These are phyloP conservation scores for Harringtonia lauricola DNA, from an alignment of 2,329 filamentous ascomycete genomes.

Conservation along the genomic window DNA sequence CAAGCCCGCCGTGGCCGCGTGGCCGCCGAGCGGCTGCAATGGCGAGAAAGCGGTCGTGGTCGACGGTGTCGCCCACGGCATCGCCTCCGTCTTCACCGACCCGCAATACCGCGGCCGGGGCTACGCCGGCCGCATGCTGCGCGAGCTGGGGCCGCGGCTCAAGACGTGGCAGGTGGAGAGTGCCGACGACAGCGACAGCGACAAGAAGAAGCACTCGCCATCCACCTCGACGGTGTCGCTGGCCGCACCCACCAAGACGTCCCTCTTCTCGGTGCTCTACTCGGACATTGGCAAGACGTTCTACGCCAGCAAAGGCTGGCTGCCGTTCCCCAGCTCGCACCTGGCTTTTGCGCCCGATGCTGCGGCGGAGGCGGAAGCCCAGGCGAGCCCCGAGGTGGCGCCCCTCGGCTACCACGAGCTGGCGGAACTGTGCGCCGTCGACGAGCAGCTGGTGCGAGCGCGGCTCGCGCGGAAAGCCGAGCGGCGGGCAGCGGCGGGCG, in stretches of 20 bases:
- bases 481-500: constrained; percentile 2
- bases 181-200: background rate
- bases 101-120: constrained; percentile 56
- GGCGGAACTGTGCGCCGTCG: constrained; percentile 46
- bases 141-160: constrained; percentile 43
- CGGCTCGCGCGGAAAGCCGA: constrained; percentile 27
- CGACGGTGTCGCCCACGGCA: constrained; percentile 58
- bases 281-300: constrained; percentile 80
- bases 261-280: constrained; percentile 66
- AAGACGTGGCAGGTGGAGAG: constrained; percentile 21
- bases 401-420: constrained; percentile 51
- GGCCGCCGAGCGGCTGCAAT: constrained; percentile 1
- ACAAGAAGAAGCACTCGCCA: constrained; percentile 14
- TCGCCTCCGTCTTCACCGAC: constrained; percentile 71
- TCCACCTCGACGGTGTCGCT: constrained; percentile 16
- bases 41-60: constrained; percentile 5
- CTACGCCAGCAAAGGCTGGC: constrained; percentile 71
- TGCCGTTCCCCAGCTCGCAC: constrained; percentile 61
- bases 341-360: constrained; percentile 43
- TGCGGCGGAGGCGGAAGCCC: constrained; percentile 6
- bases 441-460: constrained; percentile 50
- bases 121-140: constrained; percentile 69
- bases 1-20: constrained; percentile 36
- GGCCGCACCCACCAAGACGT: constrained; percentile 16
- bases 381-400: constrained; percentile 17